phyloP scores from a whole-genome alignment of 2,329 filamentous ascomycete genomes.

The Colletotrichum sp. region DNA sequence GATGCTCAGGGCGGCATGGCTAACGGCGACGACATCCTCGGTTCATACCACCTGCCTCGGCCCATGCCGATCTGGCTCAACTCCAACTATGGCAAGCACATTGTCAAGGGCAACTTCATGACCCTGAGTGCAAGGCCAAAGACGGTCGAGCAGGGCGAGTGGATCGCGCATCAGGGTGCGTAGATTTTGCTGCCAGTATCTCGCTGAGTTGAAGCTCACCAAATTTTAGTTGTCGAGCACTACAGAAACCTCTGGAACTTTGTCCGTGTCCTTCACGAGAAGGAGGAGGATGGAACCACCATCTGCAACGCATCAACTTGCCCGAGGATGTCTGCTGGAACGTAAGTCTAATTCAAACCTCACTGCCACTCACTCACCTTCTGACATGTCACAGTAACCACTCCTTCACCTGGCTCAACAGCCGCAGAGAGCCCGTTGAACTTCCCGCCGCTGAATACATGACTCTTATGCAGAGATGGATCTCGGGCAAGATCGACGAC shows the following conservation, averaged over 20 bases:
- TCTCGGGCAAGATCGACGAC: constrained; percentile 94
- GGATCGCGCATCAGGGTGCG: constrained; percentile 93
- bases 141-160: constrained; percentile 92
- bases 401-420: constrained; percentile 96
- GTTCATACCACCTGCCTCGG: constrained; percentile 68
- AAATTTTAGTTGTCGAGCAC: constrained; percentile 80
- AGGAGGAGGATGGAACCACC: constrained; percentile 76
- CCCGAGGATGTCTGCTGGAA: constrained; percentile 91
- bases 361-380: background rate
- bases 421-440: constrained; percentile 84
- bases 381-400: constrained; percentile 65
- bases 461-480: constrained; percentile 95
- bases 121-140: constrained; percentile 91
- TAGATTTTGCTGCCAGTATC: background rate
- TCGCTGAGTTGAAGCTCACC: background rate
- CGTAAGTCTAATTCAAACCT: constrained; percentile 63
- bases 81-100: constrained; percentile 78
- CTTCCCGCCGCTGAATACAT: constrained; percentile 94
- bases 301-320: constrained; percentile 87
- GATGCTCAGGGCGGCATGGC: constrained; percentile 61
- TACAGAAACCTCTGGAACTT: constrained; percentile 89
- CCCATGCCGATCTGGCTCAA: constrained; percentile 78
- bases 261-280: constrained; percentile 86
- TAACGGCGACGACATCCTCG: constrained; percentile 60
- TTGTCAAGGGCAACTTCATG: constrained; percentile 98